A percentile compares a stretch with the other conserved stretches of the same genome.
Conservation (phyloP, 306 rosid genomes). For the Myrica gale region DNA sequence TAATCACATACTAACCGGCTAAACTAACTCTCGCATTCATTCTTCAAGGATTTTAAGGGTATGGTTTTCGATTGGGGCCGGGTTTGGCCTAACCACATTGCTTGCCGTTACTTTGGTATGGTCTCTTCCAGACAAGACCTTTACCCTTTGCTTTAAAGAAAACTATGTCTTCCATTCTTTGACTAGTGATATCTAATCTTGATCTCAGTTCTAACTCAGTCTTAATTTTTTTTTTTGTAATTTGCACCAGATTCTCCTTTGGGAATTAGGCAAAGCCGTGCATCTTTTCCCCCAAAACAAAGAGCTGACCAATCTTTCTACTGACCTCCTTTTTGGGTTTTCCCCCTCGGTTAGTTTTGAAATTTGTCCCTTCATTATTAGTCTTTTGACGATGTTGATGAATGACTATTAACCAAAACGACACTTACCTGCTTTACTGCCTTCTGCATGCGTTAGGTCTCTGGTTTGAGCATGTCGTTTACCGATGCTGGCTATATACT, state of each 20-base stretch:
- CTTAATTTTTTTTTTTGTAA: too few species aligned
- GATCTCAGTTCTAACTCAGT: too few species aligned
- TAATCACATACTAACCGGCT: background rate
- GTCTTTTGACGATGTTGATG: background rate
- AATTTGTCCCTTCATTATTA: background rate
- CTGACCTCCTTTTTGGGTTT: conserved; percentile 48
- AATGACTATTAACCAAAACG: conserved; percentile 28
- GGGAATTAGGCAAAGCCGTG: conserved; percentile 52
- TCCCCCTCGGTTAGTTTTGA: conserved; percentile 32
- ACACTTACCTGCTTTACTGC: background rate
- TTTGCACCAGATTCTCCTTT: conserved; percentile 47
- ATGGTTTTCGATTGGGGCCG: conserved; percentile 70
- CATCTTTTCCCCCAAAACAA: conserved; percentile 35
- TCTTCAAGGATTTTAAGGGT: conserved; percentile 34
- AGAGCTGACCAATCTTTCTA: conserved; percentile 26
- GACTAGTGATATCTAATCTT: too few species aligned
- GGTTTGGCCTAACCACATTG: conserved; percentile 52
- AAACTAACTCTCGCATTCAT: conserved; percentile 1
- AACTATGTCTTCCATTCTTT: too few species aligned
- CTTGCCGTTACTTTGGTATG: conserved; percentile 44
- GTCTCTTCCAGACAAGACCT: background rate
- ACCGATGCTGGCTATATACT: conserved; percentile 58
- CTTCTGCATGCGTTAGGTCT: conserved; percentile 24
- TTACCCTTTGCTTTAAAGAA: background rate
- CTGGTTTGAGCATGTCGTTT: conserved; percentile 41